Evolutionary conservation across 805 yeast species (phyloP), one percentile per base, ranked within the genome.

Genomic region (Wickerhamiella kurtzmanii): DNA sequence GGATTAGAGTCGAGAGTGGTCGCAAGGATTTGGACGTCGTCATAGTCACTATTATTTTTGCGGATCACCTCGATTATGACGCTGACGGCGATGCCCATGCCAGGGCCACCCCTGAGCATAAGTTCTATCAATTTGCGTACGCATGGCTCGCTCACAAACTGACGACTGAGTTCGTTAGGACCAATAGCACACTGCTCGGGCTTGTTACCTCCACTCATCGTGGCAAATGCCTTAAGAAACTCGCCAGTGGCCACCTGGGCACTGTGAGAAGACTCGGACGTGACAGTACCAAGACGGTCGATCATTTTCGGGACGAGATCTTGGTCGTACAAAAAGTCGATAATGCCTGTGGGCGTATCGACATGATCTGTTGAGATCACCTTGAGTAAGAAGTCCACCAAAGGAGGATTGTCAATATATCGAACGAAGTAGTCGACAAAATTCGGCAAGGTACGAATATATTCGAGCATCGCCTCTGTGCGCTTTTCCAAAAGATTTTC

Each of bases 11-110:
- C 94, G 51, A 83, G 63, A 1, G 94, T 79, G 39, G 84, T 80
- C 63, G 79, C 80, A 56, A 83, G 67, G 19, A 94, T 94, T 49
- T 94, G 94, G 43, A 84, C 82, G 43, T 77, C 72, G 65, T 92
- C 98, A 64, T 92, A 92, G 62, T 92, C 98, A 0, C 96, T 85
- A 60, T 92, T 92, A 62, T 92, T 92, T 61, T 92, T 92, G 58
- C 98, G 75, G 48, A 92, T 92, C 38, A 92, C 75, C 65, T 92
- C 98, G 55, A 92, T 89, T 32, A 92, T 77, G 21, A 92, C 86
- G 4, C 96, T 94, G 28, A 92, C 98, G 58, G 95, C 94, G 56
- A 88, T 89, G 35, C 92, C 82, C 53, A 92, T 72, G 1, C 96
- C 94, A 32, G 88, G 80, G 42, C 95, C 94, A 20, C 71, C 71